phyloP scores from a whole-genome alignment of 495 filamentous ascomycete genomes.

The Endocarpon pusillum region DNA sequence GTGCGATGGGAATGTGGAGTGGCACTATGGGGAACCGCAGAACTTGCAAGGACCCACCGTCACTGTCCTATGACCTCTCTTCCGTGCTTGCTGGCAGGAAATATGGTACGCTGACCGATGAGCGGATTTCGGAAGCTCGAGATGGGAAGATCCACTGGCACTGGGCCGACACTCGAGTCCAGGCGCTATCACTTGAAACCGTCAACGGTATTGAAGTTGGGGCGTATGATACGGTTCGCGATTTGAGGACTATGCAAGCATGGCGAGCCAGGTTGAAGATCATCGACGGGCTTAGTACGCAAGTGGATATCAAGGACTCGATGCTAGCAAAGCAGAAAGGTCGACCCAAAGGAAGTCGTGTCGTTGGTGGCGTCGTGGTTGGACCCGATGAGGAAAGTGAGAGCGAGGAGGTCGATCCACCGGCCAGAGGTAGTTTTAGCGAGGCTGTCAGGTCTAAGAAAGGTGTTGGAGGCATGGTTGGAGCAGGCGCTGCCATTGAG shows the following conservation, averaged over 20 bases:
- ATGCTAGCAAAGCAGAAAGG: no score
- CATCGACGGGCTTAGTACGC: slow-evolving; percentile 28
- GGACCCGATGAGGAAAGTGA: no score
- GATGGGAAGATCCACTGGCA: slow-evolving; percentile 33
- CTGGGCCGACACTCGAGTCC: slow-evolving; percentile 37
- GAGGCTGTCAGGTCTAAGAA: no score
- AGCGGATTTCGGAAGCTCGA: slow-evolving; percentile 25
- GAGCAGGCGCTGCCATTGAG: no score
- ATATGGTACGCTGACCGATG: slow-evolving; percentile 26
- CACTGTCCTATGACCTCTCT: slow-evolving; percentile 17
- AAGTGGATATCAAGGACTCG: no score
- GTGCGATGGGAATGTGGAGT: slow-evolving; percentile 29
- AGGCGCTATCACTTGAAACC: slow-evolving; percentile 34
- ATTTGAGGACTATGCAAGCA: slow-evolving; percentile 14
- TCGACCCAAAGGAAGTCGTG: no score
- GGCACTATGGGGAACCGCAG: slow-evolving; percentile 2
- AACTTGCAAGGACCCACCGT: slow-evolving; percentile 4
- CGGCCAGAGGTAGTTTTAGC: no score
- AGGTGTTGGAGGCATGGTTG: no score
- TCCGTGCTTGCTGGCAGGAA: slow-evolving; percentile 23
- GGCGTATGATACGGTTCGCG: slow-evolving; percentile 22
- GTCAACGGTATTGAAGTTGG: slow-evolving; percentile 34
- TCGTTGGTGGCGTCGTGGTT: no score
- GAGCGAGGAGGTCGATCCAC: no score
- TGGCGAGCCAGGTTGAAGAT: slow-evolving; percentile 30